Conservation (phyloP, 2,329 filamentous ascomycete species). For the Talaromyces amestolkiae region DNA sequence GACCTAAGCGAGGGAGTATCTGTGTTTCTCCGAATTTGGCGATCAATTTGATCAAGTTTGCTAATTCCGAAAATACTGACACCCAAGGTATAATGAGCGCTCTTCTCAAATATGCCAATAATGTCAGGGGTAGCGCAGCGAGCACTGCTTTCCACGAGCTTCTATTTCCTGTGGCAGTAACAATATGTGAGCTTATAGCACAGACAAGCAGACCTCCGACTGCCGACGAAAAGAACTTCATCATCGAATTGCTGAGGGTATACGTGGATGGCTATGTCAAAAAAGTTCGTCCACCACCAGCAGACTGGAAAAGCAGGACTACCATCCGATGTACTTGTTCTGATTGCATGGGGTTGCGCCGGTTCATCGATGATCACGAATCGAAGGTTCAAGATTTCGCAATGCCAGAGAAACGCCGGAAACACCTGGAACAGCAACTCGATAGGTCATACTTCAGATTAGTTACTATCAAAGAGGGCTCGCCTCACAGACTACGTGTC, state of each 20-base stretch:
- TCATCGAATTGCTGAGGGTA: neutral
- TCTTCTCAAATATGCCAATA: neutral
- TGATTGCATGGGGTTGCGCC: neutral
- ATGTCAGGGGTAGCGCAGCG: neutral
- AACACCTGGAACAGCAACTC: conserved; percentile 7
- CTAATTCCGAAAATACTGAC: neutral
- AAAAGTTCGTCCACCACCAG: neutral
- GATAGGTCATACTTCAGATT: neutral
- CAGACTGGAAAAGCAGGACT: neutral
- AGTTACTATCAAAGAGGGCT: neutral
- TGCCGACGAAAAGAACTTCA: neutral
- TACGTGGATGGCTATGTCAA: conserved; percentile 1
- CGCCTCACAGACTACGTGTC: neutral
- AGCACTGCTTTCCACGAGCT: neutral
- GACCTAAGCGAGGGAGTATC: neutral
- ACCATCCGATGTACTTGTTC: neutral
- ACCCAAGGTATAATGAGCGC: neutral
- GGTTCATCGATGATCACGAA: neutral
- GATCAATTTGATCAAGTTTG: neutral
- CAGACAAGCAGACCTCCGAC: neutral
- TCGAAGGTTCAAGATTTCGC: neutral
- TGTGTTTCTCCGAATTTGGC: neutral
- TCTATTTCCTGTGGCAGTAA: conserved; percentile 1
- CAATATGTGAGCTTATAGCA: neutral
- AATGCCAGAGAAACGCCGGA: conserved; percentile 1